Conservation (phyloP, 208 protist genomes). For the Strigomonas culicis region DNA sequence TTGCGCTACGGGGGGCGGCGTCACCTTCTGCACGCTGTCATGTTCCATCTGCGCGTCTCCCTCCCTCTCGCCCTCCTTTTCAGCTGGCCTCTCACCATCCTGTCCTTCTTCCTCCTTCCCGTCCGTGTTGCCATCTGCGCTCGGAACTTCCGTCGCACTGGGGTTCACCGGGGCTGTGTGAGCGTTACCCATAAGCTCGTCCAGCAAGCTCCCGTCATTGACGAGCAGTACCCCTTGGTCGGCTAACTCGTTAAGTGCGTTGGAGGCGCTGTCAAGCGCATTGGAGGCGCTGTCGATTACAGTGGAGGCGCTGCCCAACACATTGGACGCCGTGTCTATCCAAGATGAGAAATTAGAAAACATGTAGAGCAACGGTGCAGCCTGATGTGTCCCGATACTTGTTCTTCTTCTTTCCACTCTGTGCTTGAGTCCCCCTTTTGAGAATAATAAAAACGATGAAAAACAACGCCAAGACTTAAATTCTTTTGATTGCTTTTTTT, state of each 20-base stretch:
- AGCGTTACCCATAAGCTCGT: too few relatives aligned
- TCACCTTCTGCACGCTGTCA: too few relatives aligned
- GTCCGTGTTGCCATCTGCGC: background rate
- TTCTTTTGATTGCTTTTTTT: too few relatives aligned
- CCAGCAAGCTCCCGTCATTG: background rate
- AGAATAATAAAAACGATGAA: too few relatives aligned
- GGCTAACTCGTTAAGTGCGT: background rate
- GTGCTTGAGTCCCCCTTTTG: too few relatives aligned
- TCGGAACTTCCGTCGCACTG: too few relatives aligned
- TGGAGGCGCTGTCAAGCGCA: background rate
- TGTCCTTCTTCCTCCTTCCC: background rate
- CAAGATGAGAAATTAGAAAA: background rate
- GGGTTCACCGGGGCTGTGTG: too few relatives aligned
- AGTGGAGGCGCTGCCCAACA: background rate
- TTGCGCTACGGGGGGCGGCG: background rate
- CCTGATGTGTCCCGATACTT: too few relatives aligned
- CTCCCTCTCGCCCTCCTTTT: slow-evolving; percentile 1
- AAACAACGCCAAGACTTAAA: too few relatives aligned
- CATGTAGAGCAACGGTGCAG: background rate
- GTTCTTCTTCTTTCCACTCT: too few relatives aligned
- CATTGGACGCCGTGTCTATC: background rate
- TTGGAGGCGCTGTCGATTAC: background rate
- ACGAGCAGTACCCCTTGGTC: background rate
- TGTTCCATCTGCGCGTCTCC: too few relatives aligned
- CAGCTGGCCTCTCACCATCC: background rate